Evolutionary conservation across 495 filamentous ascomycete species (phyloP).

Genomic region (Penicillium longicatenatum): DNA sequence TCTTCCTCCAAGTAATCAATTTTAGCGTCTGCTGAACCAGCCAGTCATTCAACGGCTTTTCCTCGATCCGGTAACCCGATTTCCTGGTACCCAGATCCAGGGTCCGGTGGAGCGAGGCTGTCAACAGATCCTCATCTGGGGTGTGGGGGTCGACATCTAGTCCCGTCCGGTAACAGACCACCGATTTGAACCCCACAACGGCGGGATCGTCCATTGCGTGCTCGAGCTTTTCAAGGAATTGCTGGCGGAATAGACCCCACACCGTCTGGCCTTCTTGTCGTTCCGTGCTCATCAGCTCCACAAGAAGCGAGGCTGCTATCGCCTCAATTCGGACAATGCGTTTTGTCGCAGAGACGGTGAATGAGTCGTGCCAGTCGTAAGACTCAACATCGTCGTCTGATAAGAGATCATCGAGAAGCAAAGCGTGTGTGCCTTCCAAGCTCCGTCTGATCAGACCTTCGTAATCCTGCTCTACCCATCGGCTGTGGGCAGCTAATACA

Average conservation of each 20-base stretch:
- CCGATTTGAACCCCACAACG: conserved; percentile 83
- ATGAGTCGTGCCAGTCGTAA: conserved; percentile 71
- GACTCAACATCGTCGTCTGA: conserved; percentile 57
- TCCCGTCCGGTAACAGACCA: conserved; percentile 83
- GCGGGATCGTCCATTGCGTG: conserved; percentile 60
- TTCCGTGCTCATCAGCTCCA: conserved; percentile 34
- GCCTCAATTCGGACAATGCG: conserved; percentile 84
- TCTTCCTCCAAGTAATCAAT: conserved; percentile 23
- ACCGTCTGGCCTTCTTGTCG: conserved; percentile 27
- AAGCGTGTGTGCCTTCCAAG: conserved; percentile 71
- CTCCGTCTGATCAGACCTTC: conserved; percentile 63
- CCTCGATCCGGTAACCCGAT: conserved; percentile 56
- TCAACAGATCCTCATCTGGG: conserved; percentile 30
- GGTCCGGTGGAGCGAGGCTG: conserved; percentile 36
- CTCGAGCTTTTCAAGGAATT: conserved; percentile 52
- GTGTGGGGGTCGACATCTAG: conserved; percentile 49
- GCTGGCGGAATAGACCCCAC: conserved; percentile 42
- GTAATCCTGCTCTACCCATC: conserved; percentile 55
- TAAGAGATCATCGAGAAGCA: conserved; percentile 81
- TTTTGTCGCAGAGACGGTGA: conserved; percentile 63
- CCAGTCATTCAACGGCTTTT: conserved; percentile 64
- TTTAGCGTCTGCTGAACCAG: conserved; percentile 59
- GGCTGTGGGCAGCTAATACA: conserved; percentile 60
- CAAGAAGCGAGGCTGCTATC: conserved; percentile 66
- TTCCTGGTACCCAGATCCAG: conserved; percentile 23